Conservation (phyloP, 192 early-diverging fungal genomes). For the Entomortierella lignicola region DNA sequence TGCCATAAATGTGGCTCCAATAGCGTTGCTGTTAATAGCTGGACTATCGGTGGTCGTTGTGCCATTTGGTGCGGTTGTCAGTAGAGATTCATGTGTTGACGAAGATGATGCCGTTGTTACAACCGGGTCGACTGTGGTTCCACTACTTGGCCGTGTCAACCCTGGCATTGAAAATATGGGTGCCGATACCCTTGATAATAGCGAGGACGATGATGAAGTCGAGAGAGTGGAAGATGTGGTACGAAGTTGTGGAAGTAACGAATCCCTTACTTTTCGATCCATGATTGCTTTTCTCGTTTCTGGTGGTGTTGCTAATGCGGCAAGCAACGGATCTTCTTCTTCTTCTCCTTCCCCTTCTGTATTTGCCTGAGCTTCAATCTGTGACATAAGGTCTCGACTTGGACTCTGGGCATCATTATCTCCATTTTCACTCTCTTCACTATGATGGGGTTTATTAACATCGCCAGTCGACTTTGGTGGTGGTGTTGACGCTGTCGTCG, state of each 20-base stretch:
- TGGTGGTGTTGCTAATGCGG: slow-evolving; percentile 30
- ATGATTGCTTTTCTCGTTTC: slow-evolving; percentile 11
- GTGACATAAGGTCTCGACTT: slow-evolving; percentile 20
- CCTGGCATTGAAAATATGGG: background rate
- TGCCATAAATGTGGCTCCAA: slow-evolving; percentile 22
- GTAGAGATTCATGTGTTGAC: background rate
- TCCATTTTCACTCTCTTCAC: background rate
- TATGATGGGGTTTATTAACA: background rate
- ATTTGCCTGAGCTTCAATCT: slow-evolving; percentile 20
- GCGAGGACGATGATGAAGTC: background rate
- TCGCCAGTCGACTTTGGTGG: background rate
- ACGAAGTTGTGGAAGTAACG: background rate
- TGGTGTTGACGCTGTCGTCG: background rate
- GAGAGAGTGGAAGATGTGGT: background rate
- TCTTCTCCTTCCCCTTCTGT: slow-evolving; percentile 3
- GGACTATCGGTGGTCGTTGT: background rate
- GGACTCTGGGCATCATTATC: slow-evolving; percentile 20
- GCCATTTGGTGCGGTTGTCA: slow-evolving; percentile 12
- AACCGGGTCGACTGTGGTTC: background rate
- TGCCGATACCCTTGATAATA: background rate
- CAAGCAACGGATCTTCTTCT: slow-evolving; percentile 30
- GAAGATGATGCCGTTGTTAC: background rate
- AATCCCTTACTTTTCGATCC: slow-evolving; percentile 4
- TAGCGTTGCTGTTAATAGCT: background rate
- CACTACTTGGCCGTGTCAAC: background rate